Conservation (phyloP, 148 eudicot species). For the Rhododendron simsii region DNA sequence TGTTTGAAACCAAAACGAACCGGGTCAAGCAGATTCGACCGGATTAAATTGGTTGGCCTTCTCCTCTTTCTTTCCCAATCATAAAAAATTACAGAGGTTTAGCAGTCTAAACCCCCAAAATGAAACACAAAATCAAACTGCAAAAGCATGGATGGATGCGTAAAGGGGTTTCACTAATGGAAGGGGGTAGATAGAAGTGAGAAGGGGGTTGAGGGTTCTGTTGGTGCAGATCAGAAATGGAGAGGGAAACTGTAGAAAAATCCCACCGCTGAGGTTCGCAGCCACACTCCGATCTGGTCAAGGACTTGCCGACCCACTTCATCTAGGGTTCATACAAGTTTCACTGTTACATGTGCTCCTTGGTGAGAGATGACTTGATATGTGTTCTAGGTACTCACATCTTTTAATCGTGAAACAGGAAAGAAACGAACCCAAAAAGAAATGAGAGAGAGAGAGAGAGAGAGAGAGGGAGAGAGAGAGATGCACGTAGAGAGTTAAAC, state of each 20-base stretch:
- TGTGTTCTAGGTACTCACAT: not conserved
- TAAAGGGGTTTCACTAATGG: not conserved
- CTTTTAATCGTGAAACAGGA: not conserved
- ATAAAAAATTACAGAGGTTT: not conserved
- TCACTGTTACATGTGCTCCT: not conserved
- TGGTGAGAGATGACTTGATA: not conserved
- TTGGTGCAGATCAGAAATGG: not conserved
- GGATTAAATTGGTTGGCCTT: not conserved
- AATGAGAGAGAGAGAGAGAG: not conserved
- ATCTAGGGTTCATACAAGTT: not conserved
- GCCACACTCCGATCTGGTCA: not conserved
- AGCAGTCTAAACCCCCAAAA: not conserved
- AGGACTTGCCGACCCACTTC: not conserved
- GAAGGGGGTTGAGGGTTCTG: not conserved
- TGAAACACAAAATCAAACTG: not conserved
- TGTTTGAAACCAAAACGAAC: not conserved
- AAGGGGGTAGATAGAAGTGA: not conserved
- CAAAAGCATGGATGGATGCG: not conserved
- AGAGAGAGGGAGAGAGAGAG: not conserved
- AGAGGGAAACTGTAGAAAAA: not conserved
- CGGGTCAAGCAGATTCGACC: not conserved
- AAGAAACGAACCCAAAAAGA: too few species aligned
- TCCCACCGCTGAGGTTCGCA: not conserved
- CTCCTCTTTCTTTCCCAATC: not conserved
- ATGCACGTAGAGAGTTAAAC: not conserved